Percentiles rank a stretch among this genome's conserved stretches.
Conservation (phyloP, 768 basidiomycete species). For the Termitomyces sp. region DNA sequence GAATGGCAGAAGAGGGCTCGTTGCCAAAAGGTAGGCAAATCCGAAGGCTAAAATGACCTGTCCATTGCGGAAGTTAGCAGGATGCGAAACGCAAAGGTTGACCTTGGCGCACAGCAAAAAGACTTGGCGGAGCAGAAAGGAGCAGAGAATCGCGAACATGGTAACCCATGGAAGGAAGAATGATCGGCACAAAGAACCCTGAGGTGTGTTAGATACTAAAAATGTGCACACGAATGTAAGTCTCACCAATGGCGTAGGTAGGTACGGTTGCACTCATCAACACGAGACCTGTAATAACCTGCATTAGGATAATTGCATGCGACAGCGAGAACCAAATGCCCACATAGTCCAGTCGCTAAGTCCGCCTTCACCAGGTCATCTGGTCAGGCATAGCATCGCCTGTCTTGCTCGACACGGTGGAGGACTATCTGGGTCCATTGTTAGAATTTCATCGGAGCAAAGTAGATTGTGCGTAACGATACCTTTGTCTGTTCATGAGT, state of each 20-base stretch:
- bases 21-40: slow-evolving; percentile 28
- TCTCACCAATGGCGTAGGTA: no score
- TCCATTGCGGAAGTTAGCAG: slow-evolving; percentile 4
- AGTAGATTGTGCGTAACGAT: background rate
- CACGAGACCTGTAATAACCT: background rate
- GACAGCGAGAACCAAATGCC: slow-evolving; percentile 23
- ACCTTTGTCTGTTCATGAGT: slow-evolving; percentile 30
- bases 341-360: slow-evolving; percentile 32
- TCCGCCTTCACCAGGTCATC: slow-evolving; percentile 25
- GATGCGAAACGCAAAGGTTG: slow-evolving; percentile 26
- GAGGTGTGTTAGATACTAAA: background rate
- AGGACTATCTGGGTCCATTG: slow-evolving; percentile 11
- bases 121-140: slow-evolving; percentile 31
- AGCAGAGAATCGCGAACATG: slow-evolving; percentile 22
- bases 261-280: no score
- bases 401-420: slow-evolving; percentile 30
- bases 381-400: slow-evolving; percentile 32
- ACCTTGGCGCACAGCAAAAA: slow-evolving; percentile 22
- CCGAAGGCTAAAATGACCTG: slow-evolving; percentile 29
- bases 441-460: slow-evolving; percentile 13
- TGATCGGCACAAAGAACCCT: slow-evolving; percentile 30
- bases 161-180: slow-evolving; percentile 30
- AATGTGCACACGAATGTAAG: no score
- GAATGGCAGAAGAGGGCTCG: no score
- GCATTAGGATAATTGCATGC: background rate